phyloP scores from a whole-genome alignment of 768 basidiomycete genomes.

The Crassisporium funariophilum region DNA sequence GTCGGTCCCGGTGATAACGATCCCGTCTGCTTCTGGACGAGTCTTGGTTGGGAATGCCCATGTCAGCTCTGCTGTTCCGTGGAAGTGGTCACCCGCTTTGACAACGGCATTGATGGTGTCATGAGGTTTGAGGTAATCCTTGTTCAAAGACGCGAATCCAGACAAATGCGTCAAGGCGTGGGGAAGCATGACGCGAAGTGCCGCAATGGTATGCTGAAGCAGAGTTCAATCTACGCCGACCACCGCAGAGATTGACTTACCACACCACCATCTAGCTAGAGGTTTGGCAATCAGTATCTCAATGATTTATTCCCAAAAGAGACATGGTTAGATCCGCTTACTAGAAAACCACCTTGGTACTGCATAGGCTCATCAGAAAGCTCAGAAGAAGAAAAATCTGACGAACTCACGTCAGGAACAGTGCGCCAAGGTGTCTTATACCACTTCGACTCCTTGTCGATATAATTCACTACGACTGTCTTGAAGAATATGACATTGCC shows the following conservation, averaged over 20 bases:
- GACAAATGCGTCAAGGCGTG: slow-evolving; percentile 55
- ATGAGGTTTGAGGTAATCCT: slow-evolving; percentile 71
- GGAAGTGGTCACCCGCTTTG: slow-evolving; percentile 49
- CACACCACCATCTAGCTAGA: slow-evolving; percentile 77
- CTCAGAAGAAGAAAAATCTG: slow-evolving; percentile 5
- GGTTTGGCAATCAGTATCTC: slow-evolving; percentile 4
- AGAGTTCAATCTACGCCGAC: slow-evolving; percentile 3
- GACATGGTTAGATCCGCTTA: slow-evolving; percentile 36
- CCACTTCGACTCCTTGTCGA: slow-evolving; percentile 69
- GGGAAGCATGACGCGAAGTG: slow-evolving; percentile 62
- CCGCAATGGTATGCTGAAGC: slow-evolving; percentile 64
- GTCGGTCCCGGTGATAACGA: slow-evolving; percentile 61
- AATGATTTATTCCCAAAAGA: slow-evolving; percentile 1
- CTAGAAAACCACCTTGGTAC: slow-evolving; percentile 84
- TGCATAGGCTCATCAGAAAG: slow-evolving; percentile 25
- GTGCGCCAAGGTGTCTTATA: slow-evolving; percentile 86
- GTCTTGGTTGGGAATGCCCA: slow-evolving; percentile 55
- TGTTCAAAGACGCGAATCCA: slow-evolving; percentile 67
- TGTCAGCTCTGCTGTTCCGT: slow-evolving; percentile 66
- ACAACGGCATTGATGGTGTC: slow-evolving; percentile 73
- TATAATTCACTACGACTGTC: slow-evolving; percentile 48
- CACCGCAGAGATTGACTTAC: slow-evolving; percentile 39
- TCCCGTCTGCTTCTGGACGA: slow-evolving; percentile 37
- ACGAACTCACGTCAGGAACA: slow-evolving; percentile 66
- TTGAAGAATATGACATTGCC: slow-evolving; percentile 74